Percentiles rank a stretch among this genome's conserved stretches.
These are phyloP conservation scores for Dendrobium officinale DNA, from an alignment of 106 monocot genomes.

Conservation along the genomic window DNA sequence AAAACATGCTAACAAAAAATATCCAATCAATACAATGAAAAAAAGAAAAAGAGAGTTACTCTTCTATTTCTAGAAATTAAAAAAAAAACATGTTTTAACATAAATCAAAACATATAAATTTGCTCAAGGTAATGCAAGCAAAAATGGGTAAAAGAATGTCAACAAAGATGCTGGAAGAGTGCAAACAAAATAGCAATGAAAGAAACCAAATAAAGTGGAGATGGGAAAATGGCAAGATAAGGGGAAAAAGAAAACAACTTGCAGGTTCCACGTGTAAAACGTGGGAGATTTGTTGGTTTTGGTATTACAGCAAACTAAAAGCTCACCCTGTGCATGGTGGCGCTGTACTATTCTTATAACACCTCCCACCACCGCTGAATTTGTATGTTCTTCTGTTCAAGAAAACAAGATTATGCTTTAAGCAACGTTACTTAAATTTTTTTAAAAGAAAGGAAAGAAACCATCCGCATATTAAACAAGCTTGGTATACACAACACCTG, in stretches of 20 bases:
- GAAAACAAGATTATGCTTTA: constrained; percentile 7
- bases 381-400: constrained; percentile 70
- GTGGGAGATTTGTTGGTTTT: not conserved
- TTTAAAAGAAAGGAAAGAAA: not conserved
- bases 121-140: not conserved
- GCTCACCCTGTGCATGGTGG: constrained; percentile 81
- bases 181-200: not conserved
- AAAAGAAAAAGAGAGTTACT: not conserved
- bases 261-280: not conserved
- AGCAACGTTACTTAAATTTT: not conserved
- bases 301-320: not conserved
- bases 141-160: not conserved
- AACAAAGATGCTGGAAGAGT: not conserved
- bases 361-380: constrained; percentile 44
- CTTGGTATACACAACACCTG: not conserved
- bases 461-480: not conserved
- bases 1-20: not conserved
- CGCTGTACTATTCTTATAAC: constrained; percentile 67
- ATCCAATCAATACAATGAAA: not conserved
- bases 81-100: not conserved
- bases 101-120: not conserved
- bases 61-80: not conserved
- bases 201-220: not conserved
- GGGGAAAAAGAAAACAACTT: not conserved
- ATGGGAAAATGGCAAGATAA: not conserved